Evolutionary conservation across 2,329 filamentous ascomycete genomes (phyloP), one percentile per base, ranked within the genome.

Genomic region (Bipolaris bicolor): DNA sequence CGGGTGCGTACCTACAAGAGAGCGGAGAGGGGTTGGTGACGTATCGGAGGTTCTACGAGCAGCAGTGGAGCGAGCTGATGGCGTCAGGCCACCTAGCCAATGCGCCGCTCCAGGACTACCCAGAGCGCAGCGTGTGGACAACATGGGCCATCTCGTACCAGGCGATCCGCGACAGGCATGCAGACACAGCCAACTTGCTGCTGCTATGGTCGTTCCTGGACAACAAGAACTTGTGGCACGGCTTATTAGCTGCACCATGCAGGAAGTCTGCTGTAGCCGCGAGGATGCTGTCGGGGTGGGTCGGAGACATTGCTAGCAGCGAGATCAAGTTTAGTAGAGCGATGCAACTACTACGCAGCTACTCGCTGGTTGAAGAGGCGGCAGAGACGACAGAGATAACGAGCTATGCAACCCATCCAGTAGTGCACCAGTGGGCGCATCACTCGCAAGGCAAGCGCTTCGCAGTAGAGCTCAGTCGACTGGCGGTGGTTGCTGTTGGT

Each of bases 111-210:
- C 57, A 62, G 22, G 63, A 70, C 46, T 73, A 71, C 58, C 53
- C 52, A 4, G 57, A 69, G 7, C 55, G 66, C 46, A 71, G 58
- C 52, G 55, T 76, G 40, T 66, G 68, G 57, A 71, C 66, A n/a
- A 74, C 68, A 13, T 76, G 67, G 71, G 62, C 61, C 15, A 68
- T 75, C 29, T 72, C 67, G 5, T 73, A 72, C 56, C 54, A 74
- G 26, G 65, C 68, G 11, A 64, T 74, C 7, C 31, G 49, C n/a
- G 46, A 56, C 5, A 59, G 63, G 52, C 64, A 66, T 41, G 36
- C 62, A 40, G 16, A 41, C 5, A 64, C 71, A 6, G 66, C 65
- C 2, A 55, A 67, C 5, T 52, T 74, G 37, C 66, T 76, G 11
- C 66, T 70, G 4, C 62, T 73, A 16, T 74, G 65, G 69, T 65